Evolutionary conservation across 805 yeast species (phyloP).

Genomic region (Teunomyces lycoperdinae): DNA sequence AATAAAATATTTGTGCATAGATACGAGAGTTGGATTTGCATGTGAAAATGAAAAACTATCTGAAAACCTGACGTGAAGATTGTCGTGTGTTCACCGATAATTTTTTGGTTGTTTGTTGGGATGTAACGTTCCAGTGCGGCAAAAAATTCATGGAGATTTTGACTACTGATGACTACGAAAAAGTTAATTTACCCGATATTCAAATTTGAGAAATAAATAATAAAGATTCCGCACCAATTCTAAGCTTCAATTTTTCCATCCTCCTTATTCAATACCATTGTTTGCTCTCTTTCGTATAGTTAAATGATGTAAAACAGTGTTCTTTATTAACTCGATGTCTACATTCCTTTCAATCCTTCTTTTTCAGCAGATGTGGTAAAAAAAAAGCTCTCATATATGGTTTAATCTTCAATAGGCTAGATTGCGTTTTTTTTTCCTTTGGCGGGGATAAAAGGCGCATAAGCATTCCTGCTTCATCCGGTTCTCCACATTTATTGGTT

Average conservation of each 20-base stretch:
- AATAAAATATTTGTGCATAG: constrained; percentile 1
- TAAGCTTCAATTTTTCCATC: no score
- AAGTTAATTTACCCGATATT: neutral
- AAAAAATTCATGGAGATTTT: neutral
- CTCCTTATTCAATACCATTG: no score
- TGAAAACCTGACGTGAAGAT: neutral
- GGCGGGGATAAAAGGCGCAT: neutral
- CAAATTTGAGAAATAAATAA: neutral
- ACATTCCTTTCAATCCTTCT: no score
- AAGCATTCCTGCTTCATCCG: neutral
- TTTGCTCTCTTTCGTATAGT: no score
- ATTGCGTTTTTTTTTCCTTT: neutral
- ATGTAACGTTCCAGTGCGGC: neutral
- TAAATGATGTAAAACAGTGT: no score
- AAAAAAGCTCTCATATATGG: no score
- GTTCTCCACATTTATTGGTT: constrained; percentile 1
- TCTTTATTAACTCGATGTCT: no score
- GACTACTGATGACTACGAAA: neutral
- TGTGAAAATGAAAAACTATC: neutral
- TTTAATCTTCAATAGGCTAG: no score
- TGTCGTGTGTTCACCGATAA: neutral
- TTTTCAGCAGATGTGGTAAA: no score
- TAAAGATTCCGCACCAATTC: no score
- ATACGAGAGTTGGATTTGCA: neutral
- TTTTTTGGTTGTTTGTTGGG: neutral